Evolutionary conservation across 2,329 filamentous ascomycete species (phyloP), one percentile per base, ranked within the genome.

Genomic region (Hymenoscyphus scutula): DNA sequence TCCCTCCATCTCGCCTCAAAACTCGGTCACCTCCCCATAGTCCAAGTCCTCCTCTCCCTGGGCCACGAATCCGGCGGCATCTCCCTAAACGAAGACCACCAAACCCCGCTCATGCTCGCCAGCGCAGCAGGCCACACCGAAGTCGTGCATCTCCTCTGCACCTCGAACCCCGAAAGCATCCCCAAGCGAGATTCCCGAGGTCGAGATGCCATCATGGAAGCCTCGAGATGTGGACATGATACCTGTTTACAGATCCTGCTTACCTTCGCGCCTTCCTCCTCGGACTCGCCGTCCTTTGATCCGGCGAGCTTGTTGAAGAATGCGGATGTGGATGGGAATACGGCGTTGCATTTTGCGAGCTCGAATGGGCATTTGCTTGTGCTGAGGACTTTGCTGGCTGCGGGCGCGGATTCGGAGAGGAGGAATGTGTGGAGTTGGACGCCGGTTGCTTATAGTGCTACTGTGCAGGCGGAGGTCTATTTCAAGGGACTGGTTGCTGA

Each of bases 261-360:
- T 58, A 88, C 85, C 0, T 87, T 83, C 68, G 81, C 80, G 1
- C 84, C 85, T 2, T 38, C 37, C 6, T 48, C 34, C 3, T 57
- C 55, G n/a, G 13, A 19, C 10, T 23, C 34, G n/a, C 55, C 55
- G 25, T 38, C 34, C 4, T 57, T 57, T 37, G 55, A 57, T n/a
- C 55, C 55, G 11, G 34, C 30, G n/a, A 37, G 30, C 13, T 32
- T 72, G 8, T 59, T 90, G 6, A 79, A 80, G 54, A 78, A 81
- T 32, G 79, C 81, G 3, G 92, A 96, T 71, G 71, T 81, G 1
- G 84, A 89, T 62, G 92, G 92, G n/a, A 95, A 96, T 73, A 96
- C 91, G 2, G 90, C 91, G 0, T 79, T 96, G 53, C 92, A 96
- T 76, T 92, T 95, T 77, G 92, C 92, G 13, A 91, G 87, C 71